Percentiles rank a stretch among this genome's conserved stretches.
These are phyloP conservation scores for Nakataea oryzae DNA, from an alignment of 2,329 filamentous ascomycete genomes.

Conservation along the genomic window DNA sequence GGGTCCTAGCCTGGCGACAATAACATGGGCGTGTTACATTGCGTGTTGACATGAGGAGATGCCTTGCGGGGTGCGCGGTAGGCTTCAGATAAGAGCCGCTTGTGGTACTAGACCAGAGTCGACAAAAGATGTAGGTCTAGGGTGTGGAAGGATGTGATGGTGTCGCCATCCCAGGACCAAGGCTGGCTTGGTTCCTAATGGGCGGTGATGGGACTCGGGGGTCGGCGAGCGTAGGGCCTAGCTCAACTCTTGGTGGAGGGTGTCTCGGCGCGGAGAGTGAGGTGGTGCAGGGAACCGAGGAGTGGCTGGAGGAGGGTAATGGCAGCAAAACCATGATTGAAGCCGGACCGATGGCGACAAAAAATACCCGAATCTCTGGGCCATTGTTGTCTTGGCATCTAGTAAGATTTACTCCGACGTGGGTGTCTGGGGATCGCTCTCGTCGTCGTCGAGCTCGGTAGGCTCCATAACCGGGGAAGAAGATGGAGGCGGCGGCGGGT, in stretches of 20 bases:
- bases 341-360: too few species aligned
- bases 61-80: neutral
- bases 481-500: constrained; percentile 9
- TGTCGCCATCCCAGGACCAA: neutral
- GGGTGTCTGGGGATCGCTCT: neutral
- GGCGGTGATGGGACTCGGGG: neutral
- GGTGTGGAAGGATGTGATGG: neutral
- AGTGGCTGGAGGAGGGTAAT: neutral
- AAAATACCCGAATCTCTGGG: too few species aligned
- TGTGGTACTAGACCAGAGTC: neutral
- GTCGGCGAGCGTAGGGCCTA: neutral
- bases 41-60: neutral
- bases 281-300: neutral
- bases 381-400: neutral
- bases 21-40: neutral
- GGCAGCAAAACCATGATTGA: too few species aligned
- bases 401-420: neutral
- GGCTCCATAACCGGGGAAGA: neutral
- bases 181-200: neutral
- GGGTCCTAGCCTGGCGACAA: neutral
- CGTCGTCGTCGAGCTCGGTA: neutral
- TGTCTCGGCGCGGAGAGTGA: too few species aligned
- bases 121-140: neutral
- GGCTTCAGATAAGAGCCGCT: neutral
- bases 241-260: neutral